Base-by-base conservation (phyloP, 768 basidiomycete genomes). In the Amanita brunnescens region DNA sequence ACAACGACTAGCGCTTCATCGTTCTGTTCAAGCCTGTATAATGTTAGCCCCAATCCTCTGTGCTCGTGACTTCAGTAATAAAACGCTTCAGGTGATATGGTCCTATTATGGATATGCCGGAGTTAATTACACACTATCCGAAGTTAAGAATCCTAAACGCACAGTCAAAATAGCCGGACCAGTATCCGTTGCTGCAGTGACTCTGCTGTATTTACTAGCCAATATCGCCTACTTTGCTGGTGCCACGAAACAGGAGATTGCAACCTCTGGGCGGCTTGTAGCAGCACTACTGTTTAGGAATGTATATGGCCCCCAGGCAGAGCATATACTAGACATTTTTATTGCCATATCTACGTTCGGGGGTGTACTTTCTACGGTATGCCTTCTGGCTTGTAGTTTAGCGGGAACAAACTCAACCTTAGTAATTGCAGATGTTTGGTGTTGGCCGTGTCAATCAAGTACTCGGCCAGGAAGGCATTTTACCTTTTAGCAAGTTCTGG, bases 221-320 rank as follows among this genome's bases (percentile, higher is more conserved):
- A 86, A 86, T 56, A 59, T 85, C 18, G 80, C 82, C 0, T 87
- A n/a, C n/a, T n/a, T n/a, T n/a, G n/a, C n/a, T n/a, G n/a, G n/a
- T n/a, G n/a, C n/a, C n/a, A n/a, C n/a, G 85, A 59, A 79, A 83
- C 47, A 78, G 78, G 81, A 86, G 46, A 87, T 88, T 51, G 63
- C 74, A 0, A 64, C 65, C 12, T 37, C 35, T 18, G 35, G 35
- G 6, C 70, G 76, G 6, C 74, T 82, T 16, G 77, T n/a, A n/a
- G n/a, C n/a, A n/a, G n/a, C n/a, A n/a, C n/a, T n/a, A n/a, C n/a
- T n/a, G n/a, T n/a, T n/a, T 83, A 70, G 78, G 42, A 83, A 83
- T 56, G 69, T 87, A 3, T 86, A 74, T 56, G 85, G 85, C 0
- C 66, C 67, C 0, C 61, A 63, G 4, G 74, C 82, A 0, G 78